Evolutionary conservation across 176 grass and related monocot genomes (phyloP), one percentile per base, ranked within the genome.

Genomic region (Phoenix roebelenii): DNA sequence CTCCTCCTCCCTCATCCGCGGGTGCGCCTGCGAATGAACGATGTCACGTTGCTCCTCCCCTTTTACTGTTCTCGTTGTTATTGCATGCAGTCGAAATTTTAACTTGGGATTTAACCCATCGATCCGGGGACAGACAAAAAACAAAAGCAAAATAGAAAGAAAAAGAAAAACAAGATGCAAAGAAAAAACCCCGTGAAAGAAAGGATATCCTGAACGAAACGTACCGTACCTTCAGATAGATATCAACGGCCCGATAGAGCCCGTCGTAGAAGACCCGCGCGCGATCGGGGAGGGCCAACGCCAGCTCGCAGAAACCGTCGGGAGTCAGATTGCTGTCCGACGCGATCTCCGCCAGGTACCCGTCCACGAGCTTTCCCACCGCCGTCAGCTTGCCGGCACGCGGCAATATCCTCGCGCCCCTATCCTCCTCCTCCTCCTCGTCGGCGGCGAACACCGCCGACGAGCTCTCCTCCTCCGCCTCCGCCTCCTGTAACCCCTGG

Each of bases 331-430:
- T 96, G 4, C 51, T 77, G 52, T 89, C 92, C 0, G 80, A 83
- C 23, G 87, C 87, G 23, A 97, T 64, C 87, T 97, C 92, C 19
- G 87, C 92, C 2, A 97, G 80, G 68, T 90, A 97, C 17, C 54
- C 83, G 58, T 97, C 92, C 25, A 97, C 56, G 22, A 97, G 72
- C 87, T 90, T 97, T 69, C 80, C 92, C 14, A 97, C 82, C 52
- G 77, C 71, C 65, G 69, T 72, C 65, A 90, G 71, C 55, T 50
- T 61, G 51, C 65, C 57, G 12, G 67, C 69, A 3, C 67, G 71
- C 30, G 69, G 75, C 4, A 65, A 74, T 19, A 77, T 54, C 25
- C 18, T 50, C 23, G 49, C 24, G 7, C 24, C 44, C 55, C 59
- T 32, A 24, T 54, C 75, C 66, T 69, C 77, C 15, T 81, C 77